Conservation (phyloP, 208 protist genomes). For the Phytomonas sp. region DNA sequence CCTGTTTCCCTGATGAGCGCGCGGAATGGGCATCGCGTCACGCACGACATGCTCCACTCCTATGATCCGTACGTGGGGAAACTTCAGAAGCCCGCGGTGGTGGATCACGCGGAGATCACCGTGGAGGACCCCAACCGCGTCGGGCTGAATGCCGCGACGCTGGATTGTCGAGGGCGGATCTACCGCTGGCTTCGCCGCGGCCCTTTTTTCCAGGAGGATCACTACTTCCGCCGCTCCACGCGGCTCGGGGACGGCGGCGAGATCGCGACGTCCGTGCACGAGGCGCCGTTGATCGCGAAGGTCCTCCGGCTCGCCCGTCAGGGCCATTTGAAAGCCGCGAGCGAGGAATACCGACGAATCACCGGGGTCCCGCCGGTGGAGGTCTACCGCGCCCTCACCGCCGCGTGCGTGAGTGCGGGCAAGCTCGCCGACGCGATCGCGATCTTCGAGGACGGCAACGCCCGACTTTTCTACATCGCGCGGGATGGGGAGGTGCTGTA, state of each 20-base stretch:
- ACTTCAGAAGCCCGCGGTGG: slow-evolving; percentile 58
- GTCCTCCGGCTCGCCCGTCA: slow-evolving; percentile 63
- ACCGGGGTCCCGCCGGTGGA: slow-evolving; percentile 84
- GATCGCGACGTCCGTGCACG: slow-evolving; percentile 40
- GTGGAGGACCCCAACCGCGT: slow-evolving; percentile 80
- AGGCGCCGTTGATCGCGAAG: slow-evolving; percentile 68
- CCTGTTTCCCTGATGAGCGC: slow-evolving; percentile 86
- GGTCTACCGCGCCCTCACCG: slow-evolving; percentile 79
- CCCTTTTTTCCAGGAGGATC: slow-evolving; percentile 85
- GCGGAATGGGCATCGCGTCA: slow-evolving; percentile 84
- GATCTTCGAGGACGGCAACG: slow-evolving; percentile 86
- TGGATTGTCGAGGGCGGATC: slow-evolving; percentile 81
- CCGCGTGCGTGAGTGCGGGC: slow-evolving; percentile 64
- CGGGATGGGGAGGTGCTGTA: slow-evolving; percentile 80
- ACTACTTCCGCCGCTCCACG: slow-evolving; percentile 80
- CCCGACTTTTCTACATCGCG: slow-evolving; percentile 71
- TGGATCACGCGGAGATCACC: slow-evolving; percentile 86
- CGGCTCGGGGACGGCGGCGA: slow-evolving; percentile 35
- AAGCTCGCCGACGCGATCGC: slow-evolving; percentile 79
- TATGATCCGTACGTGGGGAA: slow-evolving; percentile 83
- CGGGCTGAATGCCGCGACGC: slow-evolving; percentile 82
- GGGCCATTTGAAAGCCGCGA: slow-evolving; percentile 80
- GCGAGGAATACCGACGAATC: slow-evolving; percentile 78
- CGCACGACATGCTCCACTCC: slow-evolving; percentile 86
- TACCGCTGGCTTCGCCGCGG: slow-evolving; percentile 85